Conservation (phyloP, 768 basidiomycete species). For the Termitomyces sp. region DNA sequence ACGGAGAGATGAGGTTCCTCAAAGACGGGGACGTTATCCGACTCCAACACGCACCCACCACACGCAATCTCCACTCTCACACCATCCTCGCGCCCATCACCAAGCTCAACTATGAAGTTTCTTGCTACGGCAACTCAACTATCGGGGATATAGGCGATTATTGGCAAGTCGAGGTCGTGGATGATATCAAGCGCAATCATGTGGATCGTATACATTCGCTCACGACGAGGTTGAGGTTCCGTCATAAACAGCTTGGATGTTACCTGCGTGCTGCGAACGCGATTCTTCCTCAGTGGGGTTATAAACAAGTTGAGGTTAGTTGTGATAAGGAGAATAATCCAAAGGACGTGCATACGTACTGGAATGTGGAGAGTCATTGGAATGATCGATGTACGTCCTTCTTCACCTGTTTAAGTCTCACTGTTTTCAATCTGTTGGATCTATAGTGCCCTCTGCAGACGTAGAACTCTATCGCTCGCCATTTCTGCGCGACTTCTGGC, state of each 20-base stretch:
- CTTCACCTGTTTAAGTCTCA: neutral
- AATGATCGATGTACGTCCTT: conserved; percentile 79
- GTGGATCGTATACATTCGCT: conserved; percentile 79
- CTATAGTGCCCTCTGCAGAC: conserved; percentile 74
- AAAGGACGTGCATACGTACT: conserved; percentile 80
- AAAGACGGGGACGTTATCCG: conserved; percentile 74
- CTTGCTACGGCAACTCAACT: conserved; percentile 88
- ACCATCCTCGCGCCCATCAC: conserved; percentile 80
- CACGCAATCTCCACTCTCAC: conserved; percentile 92
- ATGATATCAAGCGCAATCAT: conserved; percentile 62
- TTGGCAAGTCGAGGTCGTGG: conserved; percentile 92
- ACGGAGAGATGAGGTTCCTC: conserved; percentile 66
- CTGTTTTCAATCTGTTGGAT: neutral
- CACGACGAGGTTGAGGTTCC: conserved; percentile 85
- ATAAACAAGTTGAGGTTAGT: conserved; percentile 96
- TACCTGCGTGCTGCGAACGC: conserved; percentile 88
- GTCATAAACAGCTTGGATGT: conserved; percentile 72
- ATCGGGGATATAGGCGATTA: conserved; percentile 86
- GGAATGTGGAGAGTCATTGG: conserved; percentile 99
- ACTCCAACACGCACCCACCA: conserved; percentile 76
- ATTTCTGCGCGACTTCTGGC: conserved; percentile 96
- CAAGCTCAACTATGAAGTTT: conserved; percentile 87
- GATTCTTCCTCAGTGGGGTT: conserved; percentile 94
- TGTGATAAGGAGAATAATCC: conserved; percentile 87
- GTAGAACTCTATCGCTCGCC: conserved; percentile 83